These are phyloP conservation scores for Umbelopsis sp. DNA, from an alignment of 192 early-diverging fungal species.

Conservation along the genomic window DNA sequence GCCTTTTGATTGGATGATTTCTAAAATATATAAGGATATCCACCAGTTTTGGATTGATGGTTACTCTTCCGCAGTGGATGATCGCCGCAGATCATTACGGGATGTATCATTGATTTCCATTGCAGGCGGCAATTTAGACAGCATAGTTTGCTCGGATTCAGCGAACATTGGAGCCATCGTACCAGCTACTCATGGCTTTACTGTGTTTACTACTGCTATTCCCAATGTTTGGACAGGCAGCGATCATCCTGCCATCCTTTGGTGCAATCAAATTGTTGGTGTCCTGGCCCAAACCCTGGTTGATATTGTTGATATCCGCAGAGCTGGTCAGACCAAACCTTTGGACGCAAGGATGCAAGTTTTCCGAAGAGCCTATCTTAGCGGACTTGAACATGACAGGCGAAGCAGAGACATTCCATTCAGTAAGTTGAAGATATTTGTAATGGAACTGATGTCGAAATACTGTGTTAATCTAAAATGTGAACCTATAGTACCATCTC, in stretches of 20 bases:
- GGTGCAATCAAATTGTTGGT: conserved; percentile 89
- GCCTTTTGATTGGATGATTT: conserved; percentile 65
- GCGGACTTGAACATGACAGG: conserved; percentile 46
- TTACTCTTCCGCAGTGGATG: conserved; percentile 22
- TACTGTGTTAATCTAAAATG: background rate
- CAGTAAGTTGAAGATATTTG: background rate
- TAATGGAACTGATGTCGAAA: too few species aligned
- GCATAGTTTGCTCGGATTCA: conserved; percentile 83
- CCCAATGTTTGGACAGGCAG: conserved; percentile 85
- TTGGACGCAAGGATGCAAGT: conserved; percentile 63
- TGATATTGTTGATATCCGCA: conserved; percentile 62
- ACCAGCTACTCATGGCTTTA: conserved; percentile 71
- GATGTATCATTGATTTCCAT: conserved; percentile 83
- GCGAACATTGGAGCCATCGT: conserved; percentile 71
- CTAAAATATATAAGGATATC: conserved; percentile 68
- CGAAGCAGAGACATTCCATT: background rate
- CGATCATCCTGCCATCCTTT: conserved; percentile 85
- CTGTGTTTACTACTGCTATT: conserved; percentile 77
- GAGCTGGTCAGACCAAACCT: conserved; percentile 58
- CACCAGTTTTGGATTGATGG: conserved; percentile 72
- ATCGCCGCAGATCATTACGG: conserved; percentile 31
- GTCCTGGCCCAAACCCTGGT: conserved; percentile 61
- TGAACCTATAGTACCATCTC: background rate
- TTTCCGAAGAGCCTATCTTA: conserved; percentile 61
- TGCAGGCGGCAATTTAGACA: conserved; percentile 87